phyloP scores from a whole-genome alignment of 2,329 filamentous ascomycete species.

The Aspergillus novofumigatus region DNA sequence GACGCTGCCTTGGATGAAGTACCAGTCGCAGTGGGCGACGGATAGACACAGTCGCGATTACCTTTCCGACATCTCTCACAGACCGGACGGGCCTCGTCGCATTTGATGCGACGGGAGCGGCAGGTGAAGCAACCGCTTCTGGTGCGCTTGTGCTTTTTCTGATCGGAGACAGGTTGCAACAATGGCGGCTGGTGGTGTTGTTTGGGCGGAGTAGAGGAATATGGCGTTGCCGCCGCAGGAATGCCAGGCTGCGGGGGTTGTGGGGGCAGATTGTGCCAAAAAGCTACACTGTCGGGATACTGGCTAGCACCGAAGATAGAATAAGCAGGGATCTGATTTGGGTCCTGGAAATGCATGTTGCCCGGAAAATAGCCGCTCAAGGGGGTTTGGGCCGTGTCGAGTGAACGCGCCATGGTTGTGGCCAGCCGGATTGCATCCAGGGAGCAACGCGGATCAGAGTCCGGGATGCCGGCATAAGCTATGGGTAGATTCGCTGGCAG shows the following conservation, averaged over 20 bases:
- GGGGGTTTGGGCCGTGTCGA: conserved; percentile 26
- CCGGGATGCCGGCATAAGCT: conserved; percentile 15
- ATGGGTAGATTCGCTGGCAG: conserved; percentile 10
- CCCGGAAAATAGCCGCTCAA: conserved; percentile 24
- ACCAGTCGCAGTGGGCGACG: conserved; percentile 50
- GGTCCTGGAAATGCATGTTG: conserved; percentile 22
- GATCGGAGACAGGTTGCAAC: conserved; percentile 48
- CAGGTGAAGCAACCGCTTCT: conserved; percentile 94
- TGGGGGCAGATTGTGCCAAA: conserved; percentile 38
- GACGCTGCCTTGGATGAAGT: conserved; percentile 42
- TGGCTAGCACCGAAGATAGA: conserved; percentile 32
- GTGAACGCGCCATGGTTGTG: conserved; percentile 28
- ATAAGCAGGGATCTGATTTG: conserved; percentile 27
- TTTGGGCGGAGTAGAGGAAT: conserved; percentile 16
- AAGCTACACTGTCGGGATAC: conserved; percentile 41
- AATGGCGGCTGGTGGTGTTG: conserved; percentile 25
- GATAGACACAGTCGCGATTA: conserved; percentile 84
- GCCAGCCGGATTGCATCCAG: conserved; percentile 16
- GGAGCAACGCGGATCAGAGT: conserved; percentile 4
- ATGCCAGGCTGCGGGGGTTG: conserved; percentile 16
- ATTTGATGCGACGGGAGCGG: conserved; percentile 84
- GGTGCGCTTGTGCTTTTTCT: conserved; percentile 88
- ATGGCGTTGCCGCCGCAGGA: conserved; percentile 8
- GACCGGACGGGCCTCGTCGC: conserved; percentile 80
- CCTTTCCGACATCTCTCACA: conserved; percentile 93